Conservation (phyloP, 2,329 filamentous ascomycete genomes). For the Ploettnerulaceae sp. region DNA sequence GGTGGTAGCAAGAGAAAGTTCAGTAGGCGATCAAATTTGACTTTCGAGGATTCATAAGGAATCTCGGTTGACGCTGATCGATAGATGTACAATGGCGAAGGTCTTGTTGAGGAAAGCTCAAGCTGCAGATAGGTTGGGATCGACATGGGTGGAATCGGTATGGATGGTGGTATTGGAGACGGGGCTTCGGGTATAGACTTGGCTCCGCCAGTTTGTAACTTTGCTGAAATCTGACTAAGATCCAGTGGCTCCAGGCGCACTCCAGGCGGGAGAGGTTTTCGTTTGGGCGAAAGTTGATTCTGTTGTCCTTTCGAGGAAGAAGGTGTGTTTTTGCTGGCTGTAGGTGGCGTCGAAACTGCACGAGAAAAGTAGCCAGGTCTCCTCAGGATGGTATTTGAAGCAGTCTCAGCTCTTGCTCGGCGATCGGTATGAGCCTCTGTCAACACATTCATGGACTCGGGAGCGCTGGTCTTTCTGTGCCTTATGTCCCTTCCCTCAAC, state of each 20-base stretch:
- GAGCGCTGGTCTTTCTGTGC: slow-evolving; percentile 11
- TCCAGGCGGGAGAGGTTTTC: slow-evolving; percentile 22
- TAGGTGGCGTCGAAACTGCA: slow-evolving; percentile 25
- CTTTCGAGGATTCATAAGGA: slow-evolving; percentile 85
- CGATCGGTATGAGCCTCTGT: slow-evolving; percentile 17
- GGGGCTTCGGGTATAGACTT: slow-evolving; percentile 21
- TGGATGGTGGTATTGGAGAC: slow-evolving; percentile 44
- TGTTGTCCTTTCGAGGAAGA: slow-evolving; percentile 24
- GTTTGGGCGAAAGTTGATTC: slow-evolving; percentile 27
- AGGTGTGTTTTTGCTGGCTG: slow-evolving; percentile 18
- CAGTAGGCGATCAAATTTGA: slow-evolving; percentile 86
- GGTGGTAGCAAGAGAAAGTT: slow-evolving; percentile 83
- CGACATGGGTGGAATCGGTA: slow-evolving; percentile 62
- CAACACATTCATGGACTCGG: slow-evolving; percentile 14
- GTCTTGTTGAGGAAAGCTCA: slow-evolving; percentile 56
- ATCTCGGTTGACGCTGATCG: slow-evolving; percentile 51
- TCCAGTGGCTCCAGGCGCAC: slow-evolving; percentile 28
- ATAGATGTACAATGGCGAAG: slow-evolving; percentile 62
- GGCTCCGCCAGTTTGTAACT: slow-evolving; percentile 6
- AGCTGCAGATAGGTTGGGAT: slow-evolving; percentile 61
- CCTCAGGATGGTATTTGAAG: slow-evolving; percentile 15
- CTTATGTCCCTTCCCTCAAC: slow-evolving; percentile 14
- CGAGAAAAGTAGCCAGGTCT: slow-evolving; percentile 29
- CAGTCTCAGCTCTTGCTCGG: slow-evolving; percentile 15
- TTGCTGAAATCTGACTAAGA: slow-evolving; percentile 20